Evolutionary conservation across 768 basidiomycete species (phyloP).

Genomic region (Lyophyllum decastes): DNA sequence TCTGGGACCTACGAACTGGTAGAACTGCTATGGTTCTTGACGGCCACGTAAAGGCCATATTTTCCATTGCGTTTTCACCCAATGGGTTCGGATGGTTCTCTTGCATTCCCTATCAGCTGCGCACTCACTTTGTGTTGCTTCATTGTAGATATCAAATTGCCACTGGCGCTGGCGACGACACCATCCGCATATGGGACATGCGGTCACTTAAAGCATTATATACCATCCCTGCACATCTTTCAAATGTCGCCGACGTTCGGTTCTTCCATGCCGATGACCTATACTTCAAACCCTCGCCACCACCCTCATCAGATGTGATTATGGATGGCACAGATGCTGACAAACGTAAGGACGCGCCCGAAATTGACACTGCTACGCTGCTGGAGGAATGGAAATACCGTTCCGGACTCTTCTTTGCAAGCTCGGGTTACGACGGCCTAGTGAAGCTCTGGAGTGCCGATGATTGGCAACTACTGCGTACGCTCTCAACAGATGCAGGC

Average conservation of each 20-base stretch:
- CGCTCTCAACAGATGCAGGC: conserved; percentile 91
- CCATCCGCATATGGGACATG: conserved; percentile 98
- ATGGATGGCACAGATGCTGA: conserved; percentile 52
- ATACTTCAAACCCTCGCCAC: conserved; percentile 41
- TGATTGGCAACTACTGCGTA: conserved; percentile 92
- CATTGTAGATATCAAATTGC: conserved; percentile 88
- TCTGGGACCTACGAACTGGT: conserved; percentile 96
- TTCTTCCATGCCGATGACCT: conserved; percentile 80
- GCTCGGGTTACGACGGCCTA: conserved; percentile 91
- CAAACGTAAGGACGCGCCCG: conserved; percentile 35
- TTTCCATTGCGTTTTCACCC: conserved; percentile 89
- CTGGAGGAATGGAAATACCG: conserved; percentile 79
- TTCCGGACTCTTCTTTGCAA: conserved; percentile 90
- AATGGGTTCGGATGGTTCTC: conserved; percentile 72
- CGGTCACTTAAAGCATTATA: conserved; percentile 90
- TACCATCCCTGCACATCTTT: conserved; percentile 95
- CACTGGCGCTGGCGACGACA: conserved; percentile 96
- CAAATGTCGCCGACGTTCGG: conserved; percentile 92
- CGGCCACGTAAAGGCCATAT: conserved; percentile 93
- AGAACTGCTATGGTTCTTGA: conserved; percentile 97
- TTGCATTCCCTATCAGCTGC: neutral
- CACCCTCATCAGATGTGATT: conserved; percentile 41
- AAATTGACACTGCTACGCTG: conserved; percentile 35
- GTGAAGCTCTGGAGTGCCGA: conserved; percentile 98
- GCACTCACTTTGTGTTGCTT: conserved; percentile 14